Base-by-base conservation (phyloP, 768 basidiomycete species). In the Pisolithus marmoratus region DNA sequence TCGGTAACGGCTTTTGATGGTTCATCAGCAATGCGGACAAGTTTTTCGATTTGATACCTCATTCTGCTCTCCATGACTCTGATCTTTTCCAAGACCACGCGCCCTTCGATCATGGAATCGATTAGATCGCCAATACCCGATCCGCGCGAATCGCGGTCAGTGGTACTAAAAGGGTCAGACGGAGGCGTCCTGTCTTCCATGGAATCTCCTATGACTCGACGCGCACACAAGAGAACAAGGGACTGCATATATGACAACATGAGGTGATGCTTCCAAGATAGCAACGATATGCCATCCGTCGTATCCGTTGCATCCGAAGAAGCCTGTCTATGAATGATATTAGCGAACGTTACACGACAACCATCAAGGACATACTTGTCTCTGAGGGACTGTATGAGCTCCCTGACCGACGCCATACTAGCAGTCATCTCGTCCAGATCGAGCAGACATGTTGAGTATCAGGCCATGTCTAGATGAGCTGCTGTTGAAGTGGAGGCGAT, bases 11-110 rank as follows among this genome's bases (percentile, higher is more conserved):
- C 64, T 45, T 68, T 60, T 0, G 71, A 68, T 17, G 76, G 71
- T 58, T 88, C 84, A 51, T 85, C 82, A 1, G 91, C 86, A 5
- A 89, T 69, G 54, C 81, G 79, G 24, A 94, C 80, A 17, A 99
- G 80, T 65, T 98, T 97, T 58, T 97, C 93, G 60, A 99, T 91
- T 66, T 98, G 96, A 67, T 99, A 97, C 45, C 80, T 82, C 79
- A 99, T 87, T 62, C 89, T 84, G 49, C 76, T 75, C 68, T 98
- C 94, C 22, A 99, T 76, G 0, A 82, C 77, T 53, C 86, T 85
- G 45, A 87, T 77, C 71, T 96, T 97, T 64, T 99, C 96, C 42
- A 98, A 78, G 8, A 91, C 81, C 41, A 94, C 73, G 12, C 93
- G 82, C 19, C 79, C 77, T 62, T 95, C 83, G 29, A 94, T 77